Base-by-base conservation (phyloP, 768 basidiomycete species). In the Paxillus ammoniavirescens region DNA sequence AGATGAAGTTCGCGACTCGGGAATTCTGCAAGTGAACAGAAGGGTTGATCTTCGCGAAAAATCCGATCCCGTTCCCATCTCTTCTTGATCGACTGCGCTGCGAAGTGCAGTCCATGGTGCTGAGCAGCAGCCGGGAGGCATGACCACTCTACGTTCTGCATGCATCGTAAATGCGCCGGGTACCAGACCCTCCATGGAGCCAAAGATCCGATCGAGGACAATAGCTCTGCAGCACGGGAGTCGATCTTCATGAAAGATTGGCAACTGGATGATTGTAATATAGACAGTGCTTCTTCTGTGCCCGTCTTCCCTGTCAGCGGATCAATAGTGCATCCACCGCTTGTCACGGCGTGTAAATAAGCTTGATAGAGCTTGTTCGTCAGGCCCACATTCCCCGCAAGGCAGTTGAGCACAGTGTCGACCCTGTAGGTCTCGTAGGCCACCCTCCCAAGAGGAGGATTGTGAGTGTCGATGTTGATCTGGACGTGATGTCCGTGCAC, bases 281-380 rank as follows among this genome's bases (percentile, higher is more conserved):
- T 65, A 40, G 56, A 52, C 18, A 78, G 60, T 0, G 77, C 76
- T 52, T 77, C 69, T 45, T 75, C 69, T 3, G 69, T 67, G 9
- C 79, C 79, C 0, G 74, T 76, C 14, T 72, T 70, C 2, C 55
- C 54, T 0, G 73, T 76, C 37, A 81, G 62, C 0, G 77, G 76
- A 57, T 81, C 79, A 1, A 70, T 66, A 3, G 74, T 60, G 26
- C 64, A 65, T n/a, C 55, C 42, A 38, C 68, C 67, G 30, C 72
- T 73, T 0, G 73, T 78, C 15, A 74, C 44, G 7, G 73, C 72
- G 50, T 81, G 80, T 6, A 81, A 62, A 41, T 75, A 73, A 2
- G 70, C 65, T 44, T 63, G 69, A 55, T 66, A 75, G 13, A 74
- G 63, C 30, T 50, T 55, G 49, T 60, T 63, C 1, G 30, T 48